A percentile compares a stretch with the other conserved stretches of the same genome.
Evolutionary conservation across 345 rosid species (phyloP).

Genomic region (Brassica juncea): DNA sequence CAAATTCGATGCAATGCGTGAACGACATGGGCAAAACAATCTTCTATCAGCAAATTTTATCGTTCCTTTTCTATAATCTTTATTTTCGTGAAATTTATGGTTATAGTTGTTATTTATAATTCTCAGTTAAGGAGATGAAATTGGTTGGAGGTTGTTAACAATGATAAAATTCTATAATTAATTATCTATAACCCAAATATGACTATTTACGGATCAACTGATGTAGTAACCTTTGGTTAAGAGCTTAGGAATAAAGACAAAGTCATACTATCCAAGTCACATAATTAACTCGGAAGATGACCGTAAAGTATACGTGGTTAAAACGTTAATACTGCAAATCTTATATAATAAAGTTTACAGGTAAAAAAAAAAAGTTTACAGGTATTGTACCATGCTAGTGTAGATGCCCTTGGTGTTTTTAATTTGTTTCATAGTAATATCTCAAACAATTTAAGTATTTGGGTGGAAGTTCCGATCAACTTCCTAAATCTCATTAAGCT

Average conservation of each 20-base stretch:
- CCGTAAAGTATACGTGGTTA: background rate
- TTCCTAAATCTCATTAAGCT: background rate
- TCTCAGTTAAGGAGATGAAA: background rate
- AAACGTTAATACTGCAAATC: background rate
- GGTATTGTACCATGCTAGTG: background rate
- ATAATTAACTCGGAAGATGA: background rate
- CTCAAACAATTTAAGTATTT: background rate
- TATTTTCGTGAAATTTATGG: background rate
- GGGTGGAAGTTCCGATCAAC: background rate
- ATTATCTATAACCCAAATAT: background rate
- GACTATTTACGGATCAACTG: background rate
- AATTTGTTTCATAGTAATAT: background rate
- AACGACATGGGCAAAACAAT: background rate
- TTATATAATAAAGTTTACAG: background rate
- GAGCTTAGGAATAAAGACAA: background rate
- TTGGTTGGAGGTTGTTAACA: background rate
- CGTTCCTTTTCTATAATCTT: background rate
- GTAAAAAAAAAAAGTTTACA: no score
- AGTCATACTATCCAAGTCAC: background rate
- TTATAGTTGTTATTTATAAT: background rate
- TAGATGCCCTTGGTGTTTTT: background rate
- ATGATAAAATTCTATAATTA: background rate
- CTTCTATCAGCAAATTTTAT: background rate
- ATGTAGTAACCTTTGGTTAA: background rate
- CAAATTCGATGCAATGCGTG: background rate